These are phyloP conservation scores for Exophiala viscosa DNA, from an alignment of 2,329 filamentous ascomycete species.

Conservation along the genomic window DNA sequence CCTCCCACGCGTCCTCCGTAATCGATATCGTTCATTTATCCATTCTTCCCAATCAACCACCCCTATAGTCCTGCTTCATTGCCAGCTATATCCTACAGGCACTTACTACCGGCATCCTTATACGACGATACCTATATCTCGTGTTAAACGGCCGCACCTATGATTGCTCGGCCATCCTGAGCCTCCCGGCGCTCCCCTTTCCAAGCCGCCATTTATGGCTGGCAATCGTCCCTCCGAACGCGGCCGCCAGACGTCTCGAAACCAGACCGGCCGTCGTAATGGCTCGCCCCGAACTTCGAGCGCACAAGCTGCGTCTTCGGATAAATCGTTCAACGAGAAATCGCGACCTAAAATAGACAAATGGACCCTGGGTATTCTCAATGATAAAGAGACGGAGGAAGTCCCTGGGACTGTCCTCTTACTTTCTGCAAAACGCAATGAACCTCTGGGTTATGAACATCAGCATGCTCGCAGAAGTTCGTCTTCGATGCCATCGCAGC, in stretches of 20 bases:
- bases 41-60: no score
- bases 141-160: no score
- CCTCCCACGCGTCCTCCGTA: no score
- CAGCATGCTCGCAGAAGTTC: conserved; percentile 48
- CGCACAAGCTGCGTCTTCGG: neutral
- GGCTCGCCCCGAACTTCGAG: neutral
- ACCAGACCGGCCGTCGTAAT: conserved; percentile 2
- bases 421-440: conserved; percentile 58
- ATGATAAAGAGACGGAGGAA: conserved; percentile 75
- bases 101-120: no score
- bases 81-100: no score
- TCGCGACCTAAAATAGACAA: conserved; percentile 32
- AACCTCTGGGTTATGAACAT: conserved; percentile 59
- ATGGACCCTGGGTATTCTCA: conserved; percentile 73
- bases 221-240: no score
- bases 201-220: no score
- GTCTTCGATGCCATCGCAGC: conserved; percentile 50
- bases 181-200: no score
- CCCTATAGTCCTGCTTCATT: no score
- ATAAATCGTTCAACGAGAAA: conserved; percentile 10
- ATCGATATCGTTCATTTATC: no score
- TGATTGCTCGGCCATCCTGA: no score
- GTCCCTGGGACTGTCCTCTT: conserved; percentile 70
- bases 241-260: neutral
- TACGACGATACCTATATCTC: no score